Evolutionary conservation across 164 flowering plant genomes (phyloP), one percentile per base, ranked within the genome.

Genomic region (Macadamia tetraphylla): DNA sequence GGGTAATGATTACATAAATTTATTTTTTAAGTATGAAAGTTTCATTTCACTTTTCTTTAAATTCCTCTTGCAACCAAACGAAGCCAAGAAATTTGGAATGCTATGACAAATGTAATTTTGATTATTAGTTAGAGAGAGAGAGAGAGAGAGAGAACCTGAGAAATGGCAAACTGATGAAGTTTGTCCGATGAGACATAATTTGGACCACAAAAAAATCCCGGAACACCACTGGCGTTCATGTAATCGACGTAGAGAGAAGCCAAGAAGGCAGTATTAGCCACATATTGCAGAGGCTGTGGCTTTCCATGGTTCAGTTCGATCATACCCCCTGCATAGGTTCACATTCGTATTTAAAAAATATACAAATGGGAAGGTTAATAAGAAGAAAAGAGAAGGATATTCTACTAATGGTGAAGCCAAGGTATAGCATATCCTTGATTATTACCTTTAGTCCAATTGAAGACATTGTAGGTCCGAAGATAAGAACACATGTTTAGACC

Each of bases 401-500:
- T 23, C 23, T 23, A 23, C 23, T 23, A 23, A 23, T 23, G 23
- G 23, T 23, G 23, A 23, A 23, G 23, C 23, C 23, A 23, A 23
- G 23, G 23, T 23, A 23, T 23, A 23, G 23, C 23, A 23, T 23
- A 23, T 23, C 12, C 55, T 51, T 51, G 12, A 10, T 51, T 51
- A 56, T 13, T 73, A 88, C 97, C 96, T 75, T 32, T 49, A 23
- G 96, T 92, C 73, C 74, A 81, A 64, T 88, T 90, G 81, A 83
- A 92, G 57, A 81, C 83, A 8, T 76, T 29, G 67, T 64, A 88
- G 29, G 58, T 64, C 4, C 62, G 57, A 18, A 92, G 84, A 69
- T 87, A 92, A n/a, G 93, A 84, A 67, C 98, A 92, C 93, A 92
- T 84, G 64, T 66, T 83, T 1, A 81, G 78, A n/a, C 69, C 76